Base-by-base conservation (phyloP, 2,329 filamentous ascomycete species). In the Aspergillus chevalieri region DNA sequence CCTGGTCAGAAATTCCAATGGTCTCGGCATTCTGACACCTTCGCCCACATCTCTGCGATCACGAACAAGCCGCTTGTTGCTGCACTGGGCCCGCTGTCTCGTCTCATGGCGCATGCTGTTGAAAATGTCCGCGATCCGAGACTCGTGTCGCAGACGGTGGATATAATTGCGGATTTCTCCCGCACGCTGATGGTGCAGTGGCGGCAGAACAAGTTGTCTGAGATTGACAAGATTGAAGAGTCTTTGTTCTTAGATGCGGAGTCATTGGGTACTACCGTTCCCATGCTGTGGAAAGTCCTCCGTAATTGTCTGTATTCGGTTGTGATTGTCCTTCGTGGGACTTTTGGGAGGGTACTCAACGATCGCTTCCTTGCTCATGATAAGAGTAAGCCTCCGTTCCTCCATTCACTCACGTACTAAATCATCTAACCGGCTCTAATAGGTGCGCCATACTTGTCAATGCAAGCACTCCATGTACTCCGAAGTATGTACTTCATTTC, bases 401-500 rank as follows among this genome's bases (percentile, higher is more conserved):
- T 44, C 24, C 17, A 17, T 17, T 17, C 17, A 17, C 17, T 2
- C 17, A n/a, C 17, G 17, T 17, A 17, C 17, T 17, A 17, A 30
- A 2, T 43, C 6, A 39, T 47, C 45, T 57, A 19, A 57, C 46
- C 49, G 34, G 50, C 44, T 38, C 47, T 17, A 15, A 6, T 51
- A 72, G 78, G 75, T 51, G 86, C 85, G 1, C 83, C 87, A 0
- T 72, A 75, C 12, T 72, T 93, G 14, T 87, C 88, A 5, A 74
- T 82, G 43, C 87, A 87, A 64, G 81, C 84, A 1, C 76, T 95
- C 14, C 83, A 86, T 52, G 82, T 82, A 10, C 78, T 95, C 9
- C 83, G 89, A 24, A 86, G 88, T 60, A 72, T 94, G 17, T 89
- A 84, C 68, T 95, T 95, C 65, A 82, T 95, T 53, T 89, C 88